Conservation (phyloP, 108 stramenopile species). For the Cafeteria roenbergensis region DNA sequence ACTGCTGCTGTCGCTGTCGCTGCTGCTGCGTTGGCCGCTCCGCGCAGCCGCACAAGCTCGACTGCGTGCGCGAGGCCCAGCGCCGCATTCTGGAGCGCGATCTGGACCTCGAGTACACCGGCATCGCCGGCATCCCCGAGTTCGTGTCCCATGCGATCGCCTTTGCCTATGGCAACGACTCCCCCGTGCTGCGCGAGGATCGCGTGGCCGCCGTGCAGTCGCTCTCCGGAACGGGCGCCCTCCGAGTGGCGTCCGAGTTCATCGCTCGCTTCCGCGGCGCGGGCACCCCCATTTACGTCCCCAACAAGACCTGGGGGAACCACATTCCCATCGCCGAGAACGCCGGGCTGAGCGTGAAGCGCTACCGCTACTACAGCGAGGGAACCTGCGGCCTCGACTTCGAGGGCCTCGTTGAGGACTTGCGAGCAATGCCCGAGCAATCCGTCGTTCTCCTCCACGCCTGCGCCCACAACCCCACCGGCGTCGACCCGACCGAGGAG, state of each 20-base stretch:
- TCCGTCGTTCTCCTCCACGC: slow-evolving; percentile 81
- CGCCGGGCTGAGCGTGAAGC: slow-evolving; percentile 63
- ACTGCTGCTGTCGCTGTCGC: too few species aligned
- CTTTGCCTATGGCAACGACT: slow-evolving; percentile 78
- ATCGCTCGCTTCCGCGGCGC: slow-evolving; percentile 31
- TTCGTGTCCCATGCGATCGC: slow-evolving; percentile 64
- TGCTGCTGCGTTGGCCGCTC: too few species aligned
- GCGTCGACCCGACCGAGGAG: slow-evolving; percentile 74
- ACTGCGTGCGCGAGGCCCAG: slow-evolving; percentile 75
- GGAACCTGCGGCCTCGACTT: slow-evolving; percentile 68
- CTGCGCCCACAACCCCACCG: slow-evolving; percentile 98
- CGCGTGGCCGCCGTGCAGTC: slow-evolving; percentile 67
- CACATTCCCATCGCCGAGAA: slow-evolving; percentile 75
- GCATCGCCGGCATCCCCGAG: slow-evolving; percentile 69
- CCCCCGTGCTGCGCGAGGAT: slow-evolving; percentile 53
- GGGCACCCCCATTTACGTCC: slow-evolving; percentile 62
- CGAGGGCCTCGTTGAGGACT: slow-evolving; percentile 66
- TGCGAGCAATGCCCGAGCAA: slow-evolving; percentile 61
- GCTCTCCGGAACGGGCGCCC: slow-evolving; percentile 87
- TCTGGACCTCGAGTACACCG: slow-evolving; percentile 83
- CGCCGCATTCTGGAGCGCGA: slow-evolving; percentile 46
- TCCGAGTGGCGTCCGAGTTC: slow-evolving; percentile 77
- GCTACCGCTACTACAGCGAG: slow-evolving; percentile 75
- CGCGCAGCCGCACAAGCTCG: slow-evolving; percentile 84
- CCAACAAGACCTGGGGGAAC: slow-evolving; percentile 92